Conservation (phyloP, 2,329 filamentous ascomycete genomes). For the Cordyceps pruinosa region DNA sequence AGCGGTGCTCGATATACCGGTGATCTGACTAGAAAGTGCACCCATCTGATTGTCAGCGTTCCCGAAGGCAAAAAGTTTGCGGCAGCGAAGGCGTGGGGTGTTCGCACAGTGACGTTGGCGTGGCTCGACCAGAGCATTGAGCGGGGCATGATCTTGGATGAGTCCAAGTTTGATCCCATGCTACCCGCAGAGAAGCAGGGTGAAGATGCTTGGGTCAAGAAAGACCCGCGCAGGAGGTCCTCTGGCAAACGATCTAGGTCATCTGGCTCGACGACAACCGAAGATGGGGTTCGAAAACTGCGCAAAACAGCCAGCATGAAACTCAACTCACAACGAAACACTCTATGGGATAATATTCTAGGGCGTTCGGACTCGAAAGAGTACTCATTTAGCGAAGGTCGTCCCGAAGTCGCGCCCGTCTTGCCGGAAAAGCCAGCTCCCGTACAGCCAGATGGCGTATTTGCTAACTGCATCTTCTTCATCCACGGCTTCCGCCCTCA, state of each 20-base stretch:
- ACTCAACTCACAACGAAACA: constrained; percentile 69
- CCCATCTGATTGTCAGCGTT: constrained; percentile 75
- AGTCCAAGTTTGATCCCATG: constrained; percentile 72
- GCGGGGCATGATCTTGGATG: constrained; percentile 85
- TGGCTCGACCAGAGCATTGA: constrained; percentile 82
- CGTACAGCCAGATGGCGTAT: constrained; percentile 36
- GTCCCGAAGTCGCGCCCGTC: constrained; percentile 12
- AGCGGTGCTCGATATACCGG: constrained; percentile 82
- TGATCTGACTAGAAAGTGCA: constrained; percentile 78
- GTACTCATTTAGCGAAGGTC: constrained; percentile 25
- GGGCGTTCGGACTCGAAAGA: constrained; percentile 35
- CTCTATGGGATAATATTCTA: constrained; percentile 87
- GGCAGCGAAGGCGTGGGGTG: constrained; percentile 75
- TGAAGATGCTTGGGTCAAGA: constrained; percentile 62
- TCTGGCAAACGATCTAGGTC: constrained; percentile 56
- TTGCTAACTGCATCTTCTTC: constrained; percentile 51
- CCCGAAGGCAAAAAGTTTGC: constrained; percentile 85
- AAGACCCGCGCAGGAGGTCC: constrained; percentile 37
- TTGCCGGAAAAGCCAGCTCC: constrained; percentile 9
- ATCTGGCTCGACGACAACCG: constrained; percentile 34
- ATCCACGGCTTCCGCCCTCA: constrained; percentile 52
- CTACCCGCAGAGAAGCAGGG: constrained; percentile 67
- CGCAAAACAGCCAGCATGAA: constrained; percentile 82
- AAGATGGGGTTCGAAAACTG: constrained; percentile 68
- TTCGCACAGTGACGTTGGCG: constrained; percentile 70